Conservation (phyloP, 2,329 filamentous ascomycete species). For the Claviceps quebecensis region DNA sequence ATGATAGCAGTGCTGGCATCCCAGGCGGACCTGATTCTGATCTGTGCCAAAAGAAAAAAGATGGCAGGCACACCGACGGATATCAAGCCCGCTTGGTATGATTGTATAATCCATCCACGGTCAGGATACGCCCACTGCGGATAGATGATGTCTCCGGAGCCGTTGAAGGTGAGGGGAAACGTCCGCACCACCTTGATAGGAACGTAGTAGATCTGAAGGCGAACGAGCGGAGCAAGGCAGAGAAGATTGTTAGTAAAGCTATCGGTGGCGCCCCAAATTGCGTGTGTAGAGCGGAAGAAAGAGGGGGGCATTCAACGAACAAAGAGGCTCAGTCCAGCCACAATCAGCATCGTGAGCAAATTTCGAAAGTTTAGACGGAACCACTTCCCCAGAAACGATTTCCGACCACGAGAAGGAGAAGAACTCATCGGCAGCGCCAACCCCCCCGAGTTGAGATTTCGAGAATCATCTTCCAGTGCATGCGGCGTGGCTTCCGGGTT, state of each 20-base stretch:
- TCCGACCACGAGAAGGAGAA: slow-evolving; percentile 2
- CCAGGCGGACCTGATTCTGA: slow-evolving; percentile 43
- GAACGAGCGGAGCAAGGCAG: neutral
- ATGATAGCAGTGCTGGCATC: slow-evolving; percentile 48
- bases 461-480: slow-evolving; percentile 6
- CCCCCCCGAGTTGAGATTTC: neutral
- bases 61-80: slow-evolving; percentile 42
- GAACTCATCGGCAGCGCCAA: neutral
- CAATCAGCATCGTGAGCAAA: slow-evolving; percentile 40
- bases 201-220: slow-evolving; percentile 33
- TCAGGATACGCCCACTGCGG: slow-evolving; percentile 51
- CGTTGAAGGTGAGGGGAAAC: slow-evolving; percentile 45
- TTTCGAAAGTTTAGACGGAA: slow-evolving; percentile 44
- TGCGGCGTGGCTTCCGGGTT: slow-evolving; percentile 10
- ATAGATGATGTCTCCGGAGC: slow-evolving; percentile 47
- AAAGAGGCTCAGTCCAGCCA: slow-evolving; percentile 25
- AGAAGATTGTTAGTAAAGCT: neutral
- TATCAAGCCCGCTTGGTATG: slow-evolving; percentile 43
- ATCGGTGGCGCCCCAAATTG: neutral
- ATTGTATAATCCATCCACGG: slow-evolving; percentile 47
- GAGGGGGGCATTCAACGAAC: slow-evolving; percentile 11
- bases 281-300: neutral
- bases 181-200: slow-evolving; percentile 41
- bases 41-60: slow-evolving; percentile 42
- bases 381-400: slow-evolving; percentile 30